phyloP scores from a whole-genome alignment of 2,329 filamentous ascomycete genomes.

The Colletotrichum sp. region DNA sequence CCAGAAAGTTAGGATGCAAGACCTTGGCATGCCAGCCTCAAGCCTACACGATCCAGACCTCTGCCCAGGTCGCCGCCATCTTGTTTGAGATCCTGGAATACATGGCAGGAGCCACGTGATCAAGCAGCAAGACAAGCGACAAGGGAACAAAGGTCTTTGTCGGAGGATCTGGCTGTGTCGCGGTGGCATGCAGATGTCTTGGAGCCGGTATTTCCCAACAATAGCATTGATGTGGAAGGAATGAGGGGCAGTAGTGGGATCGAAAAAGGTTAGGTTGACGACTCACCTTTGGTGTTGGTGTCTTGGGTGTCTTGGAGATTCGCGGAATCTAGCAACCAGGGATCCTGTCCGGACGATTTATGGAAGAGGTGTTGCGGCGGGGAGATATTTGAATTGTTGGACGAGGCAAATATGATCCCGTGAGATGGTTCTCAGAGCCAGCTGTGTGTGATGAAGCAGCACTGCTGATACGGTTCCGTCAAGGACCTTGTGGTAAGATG shows the following conservation, averaged over 20 bases:
- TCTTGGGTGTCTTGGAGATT: conserved; percentile 14
- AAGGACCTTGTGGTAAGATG: conserved; percentile 24
- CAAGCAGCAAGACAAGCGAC: neutral
- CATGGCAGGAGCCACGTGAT: neutral
- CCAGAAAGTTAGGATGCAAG: neutral
- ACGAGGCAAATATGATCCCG: conserved; percentile 6
- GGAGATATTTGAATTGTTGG: conserved; percentile 2
- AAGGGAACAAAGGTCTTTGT: conserved; percentile 3
- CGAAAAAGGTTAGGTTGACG: neutral
- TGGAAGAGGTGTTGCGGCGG: neutral
- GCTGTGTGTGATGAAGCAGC: conserved; percentile 24
- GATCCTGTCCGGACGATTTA: conserved; percentile 3
- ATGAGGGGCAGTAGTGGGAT: neutral
- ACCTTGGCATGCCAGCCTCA: neutral
- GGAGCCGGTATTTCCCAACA: conserved; percentile 1
- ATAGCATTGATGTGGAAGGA: conserved; percentile 13
- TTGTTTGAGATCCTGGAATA: neutral
- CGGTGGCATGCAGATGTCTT: conserved; percentile 5
- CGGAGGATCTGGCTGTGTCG: neutral
- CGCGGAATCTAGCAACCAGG: neutral
- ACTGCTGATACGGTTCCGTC: conserved; percentile 29
- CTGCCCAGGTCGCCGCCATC: neutral
- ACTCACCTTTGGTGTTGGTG: conserved; percentile 14
- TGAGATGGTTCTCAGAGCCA: conserved; percentile 23
- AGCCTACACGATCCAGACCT: neutral